phyloP scores from a whole-genome alignment of 2,329 filamentous ascomycete species.

The Diaporthe citri region DNA sequence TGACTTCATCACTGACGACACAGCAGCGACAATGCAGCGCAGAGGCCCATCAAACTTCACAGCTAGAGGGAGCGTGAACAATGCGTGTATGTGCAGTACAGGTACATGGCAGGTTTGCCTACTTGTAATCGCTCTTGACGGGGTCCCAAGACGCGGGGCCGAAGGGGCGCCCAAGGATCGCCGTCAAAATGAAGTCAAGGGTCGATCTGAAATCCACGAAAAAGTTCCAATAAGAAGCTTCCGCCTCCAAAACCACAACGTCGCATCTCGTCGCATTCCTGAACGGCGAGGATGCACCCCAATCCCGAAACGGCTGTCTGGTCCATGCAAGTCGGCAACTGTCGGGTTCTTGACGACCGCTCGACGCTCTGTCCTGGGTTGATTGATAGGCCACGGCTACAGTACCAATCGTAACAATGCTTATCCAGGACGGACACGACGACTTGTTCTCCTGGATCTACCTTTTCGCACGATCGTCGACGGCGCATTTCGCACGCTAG shows the following conservation, averaged over 20 bases:
- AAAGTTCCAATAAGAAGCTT: neutral
- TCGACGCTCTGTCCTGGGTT: neutral
- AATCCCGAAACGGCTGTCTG: slow-evolving; percentile 20
- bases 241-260: neutral
- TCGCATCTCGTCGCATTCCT: slow-evolving; percentile 21
- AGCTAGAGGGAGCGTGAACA: slow-evolving; percentile 9
- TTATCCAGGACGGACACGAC: slow-evolving; percentile 13
- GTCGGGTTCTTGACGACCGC: slow-evolving; percentile 22
- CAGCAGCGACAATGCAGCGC: neutral
- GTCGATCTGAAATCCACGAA: neutral
- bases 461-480: slow-evolving; percentile 25
- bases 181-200: slow-evolving; percentile 18
- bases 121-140: neutral
- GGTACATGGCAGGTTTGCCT: neutral
- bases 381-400: neutral
- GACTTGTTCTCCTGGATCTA: slow-evolving; percentile 12
- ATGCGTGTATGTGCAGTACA: slow-evolving; percentile 9
- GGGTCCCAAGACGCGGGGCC: slow-evolving; percentile 26
- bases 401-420: slow-evolving; percentile 6
- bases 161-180: slow-evolving; percentile 30
- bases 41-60: slow-evolving; percentile 24
- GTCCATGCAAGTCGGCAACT: slow-evolving; percentile 27
- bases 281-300: slow-evolving; percentile 11
- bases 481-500: slow-evolving; percentile 24
- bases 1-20: slow-evolving; percentile 29